Base-by-base conservation (phyloP, 2,329 filamentous ascomycete genomes). In the Rutstroemia sp. region DNA sequence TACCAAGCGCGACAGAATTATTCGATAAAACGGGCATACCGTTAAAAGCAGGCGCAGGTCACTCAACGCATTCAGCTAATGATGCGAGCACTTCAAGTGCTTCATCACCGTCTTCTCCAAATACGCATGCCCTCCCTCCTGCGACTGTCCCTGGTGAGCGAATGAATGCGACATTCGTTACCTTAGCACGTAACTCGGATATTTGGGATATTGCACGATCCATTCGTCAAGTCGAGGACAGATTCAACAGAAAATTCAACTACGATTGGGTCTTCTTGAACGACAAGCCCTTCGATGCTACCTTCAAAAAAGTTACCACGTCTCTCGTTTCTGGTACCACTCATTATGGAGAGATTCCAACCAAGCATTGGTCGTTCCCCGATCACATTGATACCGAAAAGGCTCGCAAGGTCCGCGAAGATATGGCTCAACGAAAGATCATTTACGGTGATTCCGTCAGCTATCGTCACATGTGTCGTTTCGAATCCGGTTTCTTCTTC, bases 191-290 rank as follows among this genome's bases (percentile, higher is more conserved):
- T 67, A 99, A 99, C 75, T 80, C 78, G 56, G 94, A 99, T 70
- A 77, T 97, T 27, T 99, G 94, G 94, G 94, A 99, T 51, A 96
- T 99, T 69, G 89, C 91, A 60, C 85, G 90, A 68, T 96, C 92
- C 12, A 99, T 99, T 69, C 90, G 94, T 56, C 90, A 96, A 70
- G 85, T 99, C 56, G 94, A 99, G 75, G 94, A 99, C 73, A 89
- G 94, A 69, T 99, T 99, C 83, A 99, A 99, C 77, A 84, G 85
- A 68, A 88, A 92, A 67, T 97, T 88, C 77, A 86, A 95, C 77
- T 99, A 99, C 75, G 92, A 97, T 71, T 99, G 95, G 95, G 92
- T 99, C 53, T 99, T 99, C 76, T 78, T 99, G 60, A 99, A 99
- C 74, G 94, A 99, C 71, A 84, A 92, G 71, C 89, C 91, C 0